Percentiles rank a stretch among this genome's conserved stretches.
Conservation (phyloP, 2,329 filamentous ascomycete species). For the Decorospora gaudefroyi region DNA sequence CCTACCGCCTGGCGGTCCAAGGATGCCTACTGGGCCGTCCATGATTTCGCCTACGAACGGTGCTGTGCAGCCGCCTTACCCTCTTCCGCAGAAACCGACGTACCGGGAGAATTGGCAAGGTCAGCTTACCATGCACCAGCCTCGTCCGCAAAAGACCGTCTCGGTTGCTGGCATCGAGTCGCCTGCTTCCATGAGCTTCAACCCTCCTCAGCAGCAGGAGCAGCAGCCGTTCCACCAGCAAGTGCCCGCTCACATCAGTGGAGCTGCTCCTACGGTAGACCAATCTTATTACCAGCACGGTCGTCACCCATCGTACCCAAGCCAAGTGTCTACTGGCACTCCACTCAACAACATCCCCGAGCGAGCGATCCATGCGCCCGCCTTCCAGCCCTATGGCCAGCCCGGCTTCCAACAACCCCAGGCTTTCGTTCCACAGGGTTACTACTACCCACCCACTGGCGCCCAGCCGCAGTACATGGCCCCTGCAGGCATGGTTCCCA, state of each 20-base stretch:
- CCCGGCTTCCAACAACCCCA: slow-evolving; percentile 59
- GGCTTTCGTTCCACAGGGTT: slow-evolving; percentile 51
- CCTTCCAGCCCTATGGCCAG: slow-evolving; percentile 73
- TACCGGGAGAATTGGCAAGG: slow-evolving; percentile 64
- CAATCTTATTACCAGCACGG: slow-evolving; percentile 62
- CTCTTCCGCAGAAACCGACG: slow-evolving; percentile 59
- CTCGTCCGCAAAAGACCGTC: slow-evolving; percentile 90
- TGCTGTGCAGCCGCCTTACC: slow-evolving; percentile 56
- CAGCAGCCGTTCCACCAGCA: slow-evolving; percentile 94
- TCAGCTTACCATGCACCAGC: slow-evolving; percentile 83
- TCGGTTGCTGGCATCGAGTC: slow-evolving; percentile 92
- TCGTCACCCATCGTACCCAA: slow-evolving; percentile 70
- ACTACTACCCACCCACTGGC: slow-evolving; percentile 65
- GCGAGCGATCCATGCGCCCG: slow-evolving; percentile 84
- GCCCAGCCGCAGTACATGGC: slow-evolving; percentile 51
- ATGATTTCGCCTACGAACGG: slow-evolving; percentile 41
- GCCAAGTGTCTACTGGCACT: slow-evolving; percentile 73
- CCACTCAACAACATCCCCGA: slow-evolving; percentile 92
- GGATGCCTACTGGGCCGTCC: slow-evolving; percentile 40
- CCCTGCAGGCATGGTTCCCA: slow-evolving; percentile 55
- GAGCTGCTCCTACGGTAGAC: slow-evolving; percentile 57
- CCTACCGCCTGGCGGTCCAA: slow-evolving; percentile 67
- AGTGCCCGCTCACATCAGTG: slow-evolving; percentile 74
- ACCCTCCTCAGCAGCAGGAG: slow-evolving; percentile 66
- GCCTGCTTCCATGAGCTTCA: slow-evolving; percentile 65